Conservation (phyloP, 1,139 yeast genomes). For the Lodderomyces margitis region DNA sequence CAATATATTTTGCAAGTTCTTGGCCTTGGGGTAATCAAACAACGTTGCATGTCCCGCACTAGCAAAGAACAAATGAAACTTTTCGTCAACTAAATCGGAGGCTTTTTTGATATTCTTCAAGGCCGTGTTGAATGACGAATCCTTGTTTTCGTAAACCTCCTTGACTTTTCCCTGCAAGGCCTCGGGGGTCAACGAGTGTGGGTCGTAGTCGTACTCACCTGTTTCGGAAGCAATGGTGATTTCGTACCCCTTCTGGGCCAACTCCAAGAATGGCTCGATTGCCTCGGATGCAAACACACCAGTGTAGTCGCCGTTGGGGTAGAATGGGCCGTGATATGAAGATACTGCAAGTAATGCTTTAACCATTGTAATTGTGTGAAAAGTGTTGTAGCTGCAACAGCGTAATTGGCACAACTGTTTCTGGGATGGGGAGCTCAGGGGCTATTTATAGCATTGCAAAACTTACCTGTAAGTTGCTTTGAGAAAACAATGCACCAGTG, state of each 20-base stretch:
- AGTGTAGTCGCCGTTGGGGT: constrained; percentile 53
- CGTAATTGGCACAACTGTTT: too few relatives aligned
- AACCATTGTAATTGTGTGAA: constrained; percentile 11
- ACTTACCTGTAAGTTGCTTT: neutral
- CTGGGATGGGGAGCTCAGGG: neutral
- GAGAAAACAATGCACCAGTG: neutral
- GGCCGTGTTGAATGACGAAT: constrained; percentile 36
- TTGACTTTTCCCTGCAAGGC: constrained; percentile 46
- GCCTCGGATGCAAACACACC: constrained; percentile 60
- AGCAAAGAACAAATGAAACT: constrained; percentile 54
- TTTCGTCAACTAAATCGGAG: constrained; percentile 43
- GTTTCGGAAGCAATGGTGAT: constrained; percentile 58
- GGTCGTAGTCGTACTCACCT: constrained; percentile 55
- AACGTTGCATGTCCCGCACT: constrained; percentile 68
- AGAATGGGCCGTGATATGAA: constrained; percentile 48
- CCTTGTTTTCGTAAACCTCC: constrained; percentile 32
- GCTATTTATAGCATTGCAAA: neutral
- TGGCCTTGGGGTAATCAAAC: constrained; percentile 56
- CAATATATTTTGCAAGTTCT: constrained; percentile 44
- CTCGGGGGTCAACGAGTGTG: constrained; percentile 43
- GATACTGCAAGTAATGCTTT: constrained; percentile 54
- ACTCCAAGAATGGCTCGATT: constrained; percentile 52
- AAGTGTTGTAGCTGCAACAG: too few relatives aligned
- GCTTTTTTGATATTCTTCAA: constrained; percentile 39
- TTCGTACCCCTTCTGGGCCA: constrained; percentile 46